Evolutionary conservation across 371 early-diverging fungal genomes (phyloP).

Genomic region (Mucor saturninus): DNA sequence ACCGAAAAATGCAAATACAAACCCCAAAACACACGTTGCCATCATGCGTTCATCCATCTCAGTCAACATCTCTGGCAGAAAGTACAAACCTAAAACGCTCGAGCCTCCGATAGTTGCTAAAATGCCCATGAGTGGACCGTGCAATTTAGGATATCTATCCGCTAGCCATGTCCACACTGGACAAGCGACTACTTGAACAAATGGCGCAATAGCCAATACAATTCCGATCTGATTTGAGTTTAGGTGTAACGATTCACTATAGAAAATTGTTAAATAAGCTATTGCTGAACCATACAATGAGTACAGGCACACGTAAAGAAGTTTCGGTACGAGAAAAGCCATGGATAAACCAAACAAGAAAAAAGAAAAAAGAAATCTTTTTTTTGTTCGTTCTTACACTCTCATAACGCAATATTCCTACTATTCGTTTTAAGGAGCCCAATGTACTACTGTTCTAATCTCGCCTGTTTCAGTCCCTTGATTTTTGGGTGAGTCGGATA

Average conservation of each 20-base stretch:
- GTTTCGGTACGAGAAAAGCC: constrained; percentile 29
- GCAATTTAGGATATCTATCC: constrained; percentile 34
- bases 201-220: constrained; percentile 42
- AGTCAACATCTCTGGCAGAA: constrained; percentile 25
- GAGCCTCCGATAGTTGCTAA: constrained; percentile 38
- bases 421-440: constrained; percentile 1
- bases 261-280: constrained; percentile 38
- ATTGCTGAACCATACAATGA: constrained; percentile 41
- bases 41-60: constrained; percentile 7
- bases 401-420: not conserved
- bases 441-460: not conserved
- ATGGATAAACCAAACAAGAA: not conserved
- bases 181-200: constrained; percentile 42
- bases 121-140: constrained; percentile 39
- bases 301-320: constrained; percentile 38
- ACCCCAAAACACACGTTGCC: constrained; percentile 19
- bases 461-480: too few relatives aligned
- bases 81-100: constrained; percentile 28
- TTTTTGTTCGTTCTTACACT: not conserved
- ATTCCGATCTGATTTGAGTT: constrained; percentile 41
- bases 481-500: too few relatives aligned
- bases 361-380: not conserved
- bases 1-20: constrained; percentile 44
- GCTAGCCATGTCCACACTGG: constrained; percentile 44
- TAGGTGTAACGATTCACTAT: constrained; percentile 39